Evolutionary conservation across 1,284 basidiomycete species (phyloP).

Genomic region (Cystobasidium pallidum): DNA sequence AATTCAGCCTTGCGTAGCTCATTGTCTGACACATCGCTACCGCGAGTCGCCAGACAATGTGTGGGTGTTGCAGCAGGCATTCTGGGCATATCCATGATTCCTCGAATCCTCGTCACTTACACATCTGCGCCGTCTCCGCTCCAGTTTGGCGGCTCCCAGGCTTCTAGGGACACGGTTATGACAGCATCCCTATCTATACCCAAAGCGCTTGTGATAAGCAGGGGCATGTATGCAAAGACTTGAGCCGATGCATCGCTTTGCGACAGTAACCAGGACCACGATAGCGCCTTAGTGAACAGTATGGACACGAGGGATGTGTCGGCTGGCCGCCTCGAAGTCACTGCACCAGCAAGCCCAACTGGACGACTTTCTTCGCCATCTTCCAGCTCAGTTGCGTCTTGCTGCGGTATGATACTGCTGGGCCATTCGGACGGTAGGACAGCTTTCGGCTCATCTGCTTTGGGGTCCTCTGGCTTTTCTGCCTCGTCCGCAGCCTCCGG

Average conservation of each 20-base stretch:
- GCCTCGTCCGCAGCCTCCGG: not conserved
- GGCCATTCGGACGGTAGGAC: conserved; percentile 39
- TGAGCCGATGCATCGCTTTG: conserved; percentile 41
- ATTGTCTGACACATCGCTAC: not conserved
- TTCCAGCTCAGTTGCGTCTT: not conserved
- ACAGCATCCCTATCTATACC: conserved; percentile 15
- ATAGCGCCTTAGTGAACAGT: conserved; percentile 26
- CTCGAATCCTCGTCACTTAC: not conserved
- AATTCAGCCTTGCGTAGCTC: no score
- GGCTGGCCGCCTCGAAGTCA: conserved; percentile 4
- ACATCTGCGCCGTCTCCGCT: conserved; percentile 8
- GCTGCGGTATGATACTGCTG: conserved; percentile 40
- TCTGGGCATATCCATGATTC: no score
- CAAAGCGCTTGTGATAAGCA: conserved; percentile 31
- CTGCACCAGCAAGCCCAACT: conserved; percentile 7
- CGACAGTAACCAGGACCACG: conserved; percentile 41
- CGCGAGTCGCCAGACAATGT: not conserved
- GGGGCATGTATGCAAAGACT: conserved; percentile 45
- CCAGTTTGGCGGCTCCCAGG: conserved; percentile 39
- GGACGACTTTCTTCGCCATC: not conserved
- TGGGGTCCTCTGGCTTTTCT: not conserved
- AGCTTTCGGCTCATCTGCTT: not conserved
- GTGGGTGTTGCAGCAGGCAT: no score
- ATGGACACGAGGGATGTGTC: conserved; percentile 42
- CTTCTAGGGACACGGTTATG: conserved; percentile 35